Evolutionary conservation across 2,329 filamentous ascomycete genomes (phyloP), one percentile per base, ranked within the genome.

Genomic region (Colletotrichum cuscutae): DNA sequence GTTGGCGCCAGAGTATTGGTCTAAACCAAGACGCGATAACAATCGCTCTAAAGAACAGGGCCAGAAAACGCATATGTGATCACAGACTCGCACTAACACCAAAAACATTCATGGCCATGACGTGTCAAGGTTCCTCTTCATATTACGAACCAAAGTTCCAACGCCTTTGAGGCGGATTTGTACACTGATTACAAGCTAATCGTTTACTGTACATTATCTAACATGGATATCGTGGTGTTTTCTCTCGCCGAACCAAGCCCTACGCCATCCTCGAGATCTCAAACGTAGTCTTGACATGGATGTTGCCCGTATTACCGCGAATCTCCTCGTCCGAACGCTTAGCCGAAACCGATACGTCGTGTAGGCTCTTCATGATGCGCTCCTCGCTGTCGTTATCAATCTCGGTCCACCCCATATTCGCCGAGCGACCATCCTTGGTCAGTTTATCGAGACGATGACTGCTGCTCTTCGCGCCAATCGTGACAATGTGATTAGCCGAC

Each of bases 341-440:
- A 22, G 62, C 46, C 9, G 68, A 71, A 7, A 61, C 68, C 19
- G 56, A 9, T 15, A 32, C 46, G 26, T 71, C 56, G 56, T 67
- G 65, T 67, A 66, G 56, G 8, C 42, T 71, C 52, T 66, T 65
- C 60, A 73, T 53, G 13, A 76, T 75, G 46, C 62, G 67, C 61
- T 78, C 76, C 22, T 78, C 76, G 60, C 76, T 75, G 22, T 75
- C 71, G 28, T 75, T 76, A 19, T 66, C 56, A 19, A 78, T 77
- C 1, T 73, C 73, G 1, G 76, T 77, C 77, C 77, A 77, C 1
- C 76, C 77, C 35, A 67, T 63, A 19, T 67, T 60, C 15, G 53
- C 67, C 4, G 28, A 28, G 24, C 71, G 70, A 28, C 76, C 75
- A 24, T 76, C 74, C 26, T 75, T 75, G 1, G 56, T 66, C 8